Evolutionary conservation across 1,284 basidiomycete species (phyloP), one percentile per base, ranked within the genome.

Genomic region (Cryptococcus deneoformans): DNA sequence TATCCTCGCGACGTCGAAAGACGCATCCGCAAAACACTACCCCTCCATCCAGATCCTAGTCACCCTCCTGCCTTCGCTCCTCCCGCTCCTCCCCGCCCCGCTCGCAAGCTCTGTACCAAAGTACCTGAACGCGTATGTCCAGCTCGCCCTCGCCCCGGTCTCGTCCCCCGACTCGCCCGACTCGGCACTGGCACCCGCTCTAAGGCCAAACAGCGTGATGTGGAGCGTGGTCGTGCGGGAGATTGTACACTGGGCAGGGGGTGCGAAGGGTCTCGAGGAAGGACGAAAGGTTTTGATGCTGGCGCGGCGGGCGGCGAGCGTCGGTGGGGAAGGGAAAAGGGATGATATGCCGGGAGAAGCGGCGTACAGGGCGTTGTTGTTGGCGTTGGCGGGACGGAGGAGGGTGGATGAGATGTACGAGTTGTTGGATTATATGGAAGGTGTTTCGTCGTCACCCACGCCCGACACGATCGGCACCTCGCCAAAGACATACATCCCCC

Each of bases 21-120:
- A n/a, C 29, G 44, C 43, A 16, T 24, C 16, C 12, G 7, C 14
- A 16, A 20, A 40, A 52, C 55, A 56, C 16, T 60, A 62, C 29
- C 70, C 72, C 1, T 55, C 60, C 0, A 58, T 62, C 14, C 55
- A 57, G 6, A 48, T 72, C 14, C 53, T 71, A 16, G 70, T 66
- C 3, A 60, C 67, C 1, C 14, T 71, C 35, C 46, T 72, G 9
- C 68, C 64, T 2, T 66, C 67, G 0, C 46, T 75, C 5, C 56
- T 75, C 48, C 49, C 46, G 8, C 53, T 56, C 1, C 51, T 69
- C 10, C 56, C 61, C 11, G 5, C 34, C 10, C 59, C 57, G 0
- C 46, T 42, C 3, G 2, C 11, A 42, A 16, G 16, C 12, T 42
- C 40, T 16, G 16, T 42, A 12, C 40, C 40, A 42, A 16, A 11